Evolutionary conservation across 768 basidiomycete genomes (phyloP), one percentile per base, ranked within the genome.

Genomic region (Tulasnella calospora): DNA sequence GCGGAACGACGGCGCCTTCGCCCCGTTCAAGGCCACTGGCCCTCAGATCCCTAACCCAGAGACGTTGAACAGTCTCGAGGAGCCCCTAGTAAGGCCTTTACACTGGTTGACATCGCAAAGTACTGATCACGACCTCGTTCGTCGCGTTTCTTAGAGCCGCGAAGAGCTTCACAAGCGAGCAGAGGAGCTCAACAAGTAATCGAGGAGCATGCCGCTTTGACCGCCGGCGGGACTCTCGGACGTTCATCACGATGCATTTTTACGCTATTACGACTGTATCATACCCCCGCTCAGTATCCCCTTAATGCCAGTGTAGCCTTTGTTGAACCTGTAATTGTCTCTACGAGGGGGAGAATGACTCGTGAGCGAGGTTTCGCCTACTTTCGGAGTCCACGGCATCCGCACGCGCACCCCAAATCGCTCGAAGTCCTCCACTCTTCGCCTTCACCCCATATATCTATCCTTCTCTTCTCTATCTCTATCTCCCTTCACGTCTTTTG

Each of bases 1-100:
- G 13, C 74, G 67, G 74, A 76, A 76, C 19, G 74, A 76, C 33
- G 74, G 74, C 35, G 35, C 51, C 17, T 76, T 76, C 74, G 74
- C 74, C 2, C 46, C 74, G 0, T 76, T 57, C 51, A 76, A 76
- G 51, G 74, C 74, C 35, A 76, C 47, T 30, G 51, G 57, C 38
- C 74, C 74, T 5, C 40, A 55, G 15, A 67, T 76, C 33, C 74
- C 74, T 8, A 44, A 55, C 15, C n/a, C 51, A 76, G 74, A 76
- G 33, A n/a, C 47, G 17, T 57, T 76, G 46, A 51, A 76, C 27
- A 61, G 36, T 21, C 74, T 76, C 27, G 74, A 57, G 35, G 30
- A 76, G 51, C 74, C 74, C 27, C 35, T 76, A 4, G 74, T 57
- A 61, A 17, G 44, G 30, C 73, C 51, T 2, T 27, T 33, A 17